Base-by-base conservation (phyloP, 106 monocot species). In the Chionographis japonica region DNA sequence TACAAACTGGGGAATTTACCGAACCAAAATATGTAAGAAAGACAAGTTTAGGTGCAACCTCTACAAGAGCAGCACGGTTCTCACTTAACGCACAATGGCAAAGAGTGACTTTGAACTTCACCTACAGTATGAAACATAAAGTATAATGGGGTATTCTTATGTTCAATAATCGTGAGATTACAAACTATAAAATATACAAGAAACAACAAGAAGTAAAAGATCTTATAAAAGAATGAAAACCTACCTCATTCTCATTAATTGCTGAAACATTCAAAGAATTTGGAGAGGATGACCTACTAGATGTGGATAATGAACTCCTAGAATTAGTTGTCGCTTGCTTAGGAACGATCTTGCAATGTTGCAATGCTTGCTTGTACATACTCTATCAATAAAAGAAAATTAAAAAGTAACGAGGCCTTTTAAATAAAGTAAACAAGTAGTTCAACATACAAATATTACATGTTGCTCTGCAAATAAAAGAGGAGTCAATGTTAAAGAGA, bases 331-430 rank as follows among this genome's bases (percentile, higher is more conserved):
- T 60, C 63, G 55, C 67, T 80, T 84, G 92, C 66, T 79, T 93
- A 8, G 92, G 86, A 75, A 89, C 83, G 62, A 68, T 80, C 78
- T 87, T 98, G 68, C 81, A 87, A 35, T 77, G 78, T 56, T 87
- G 93, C 81, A 98, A 75, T 79, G 93, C 90, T 83, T 90, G 93
- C 62, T 93, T 98, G 81, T 98, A 98, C 67, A 83, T 79, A 68
- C 65, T 85, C 98, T 98, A 81, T 43, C 14, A 71, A 6, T 5
- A 65, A 78, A 65, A 55, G 9, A 52, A 36, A 58, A 27, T 27
- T 70, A 56, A 42, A 60, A 67, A 17, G 5, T 39, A 7, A 38
- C 9, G 9, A 10, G 46, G 1, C 9, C 9, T 46, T 46, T 46
- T 10, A 46, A 46, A 46, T 46, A 46, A 46, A 46, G 46, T 46